A percentile compares a stretch with the other conserved stretches of the same genome.
These are phyloP conservation scores for Colletotrichum aenigma DNA, from an alignment of 2,329 filamentous ascomycete genomes.

Conservation along the genomic window DNA sequence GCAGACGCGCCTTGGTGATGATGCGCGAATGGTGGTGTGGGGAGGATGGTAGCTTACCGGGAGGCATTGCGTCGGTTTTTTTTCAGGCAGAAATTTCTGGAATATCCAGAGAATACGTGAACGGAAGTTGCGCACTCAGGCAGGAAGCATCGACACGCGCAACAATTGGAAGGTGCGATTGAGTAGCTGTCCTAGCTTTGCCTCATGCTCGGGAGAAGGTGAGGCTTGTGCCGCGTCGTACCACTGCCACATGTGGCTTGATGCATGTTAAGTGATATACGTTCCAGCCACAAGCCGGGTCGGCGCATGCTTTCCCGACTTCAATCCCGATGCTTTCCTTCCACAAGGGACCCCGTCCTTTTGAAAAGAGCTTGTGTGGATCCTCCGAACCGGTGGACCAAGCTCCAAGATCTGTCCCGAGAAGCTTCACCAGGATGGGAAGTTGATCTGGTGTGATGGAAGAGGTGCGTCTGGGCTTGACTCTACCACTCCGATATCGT, in stretches of 20 bases:
- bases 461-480: not conserved
- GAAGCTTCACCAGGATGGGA: not conserved
- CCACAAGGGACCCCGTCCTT: not conserved
- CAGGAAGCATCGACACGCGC: conserved; percentile 1
- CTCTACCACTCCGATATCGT: not conserved
- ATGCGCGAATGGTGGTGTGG: not conserved
- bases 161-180: not conserved
- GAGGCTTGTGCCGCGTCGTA: not conserved
- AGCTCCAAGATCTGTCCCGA: not conserved
- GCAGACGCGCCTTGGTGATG: not conserved
- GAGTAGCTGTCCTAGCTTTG: not conserved
- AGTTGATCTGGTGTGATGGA: not conserved
- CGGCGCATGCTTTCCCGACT: conserved; percentile 6
- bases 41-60: conserved; percentile 6
- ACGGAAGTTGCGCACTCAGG: not conserved
- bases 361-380: conserved; percentile 7
- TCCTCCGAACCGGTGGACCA: conserved; percentile 8
- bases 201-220: not conserved
- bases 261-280: not conserved
- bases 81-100: not conserved
- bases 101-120: not conserved
- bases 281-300: not conserved
- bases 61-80: conserved; percentile 11
- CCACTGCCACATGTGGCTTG: not conserved
- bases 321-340: not conserved